Evolutionary conservation across 495 filamentous ascomycete species (phyloP), one percentile per base, ranked within the genome.

Genomic region (Talaromyces borbonicus): DNA sequence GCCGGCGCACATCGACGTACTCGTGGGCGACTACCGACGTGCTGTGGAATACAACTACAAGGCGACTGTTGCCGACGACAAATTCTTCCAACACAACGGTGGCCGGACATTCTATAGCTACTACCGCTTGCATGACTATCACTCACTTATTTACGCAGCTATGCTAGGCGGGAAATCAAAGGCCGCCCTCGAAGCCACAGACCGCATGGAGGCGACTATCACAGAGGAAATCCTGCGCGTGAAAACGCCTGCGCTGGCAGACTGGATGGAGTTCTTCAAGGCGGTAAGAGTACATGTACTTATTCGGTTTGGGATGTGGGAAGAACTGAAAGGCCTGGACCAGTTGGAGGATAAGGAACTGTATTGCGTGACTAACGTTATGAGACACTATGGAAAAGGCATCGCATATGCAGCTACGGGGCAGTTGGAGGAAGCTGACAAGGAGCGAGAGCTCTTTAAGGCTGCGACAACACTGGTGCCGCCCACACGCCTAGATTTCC

Each of bases 281-380:
- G 37, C 37, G 14, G 37, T 41, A 11, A 18, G 37, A 22, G 37
- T 41, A 18, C 37, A 41, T 23, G 37, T 41, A 22, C 37, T 41
- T 3, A 41, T 41, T 23, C 37, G 37, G 16, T 41, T 41, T 23
- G 37, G 37, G 9, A 41, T 41, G 37, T 41, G 37, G 37, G 37
- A 41, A 41, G 37, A 41, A 41, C 14, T 41, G 15, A 41, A 41
- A 22, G 49, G 55, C 5, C 53, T 81, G 0, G 48, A 61, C 1
- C 43, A 80, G 2, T 78, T 77, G 0, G 22, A 49, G 0, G 75
- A 85, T 53, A 35, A 47, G 7, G 48, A 57, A 2, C 64, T 86
- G 3, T 85, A 84, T 57, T 75, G 75, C 51, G 65, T 72, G 0
- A 85, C 80, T 0, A 78, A 73, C 0, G 77, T 81, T n/a, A 75